Base-by-base conservation (phyloP, 495 filamentous ascomycete species). In the Amphirosellinia nigrospora region DNA sequence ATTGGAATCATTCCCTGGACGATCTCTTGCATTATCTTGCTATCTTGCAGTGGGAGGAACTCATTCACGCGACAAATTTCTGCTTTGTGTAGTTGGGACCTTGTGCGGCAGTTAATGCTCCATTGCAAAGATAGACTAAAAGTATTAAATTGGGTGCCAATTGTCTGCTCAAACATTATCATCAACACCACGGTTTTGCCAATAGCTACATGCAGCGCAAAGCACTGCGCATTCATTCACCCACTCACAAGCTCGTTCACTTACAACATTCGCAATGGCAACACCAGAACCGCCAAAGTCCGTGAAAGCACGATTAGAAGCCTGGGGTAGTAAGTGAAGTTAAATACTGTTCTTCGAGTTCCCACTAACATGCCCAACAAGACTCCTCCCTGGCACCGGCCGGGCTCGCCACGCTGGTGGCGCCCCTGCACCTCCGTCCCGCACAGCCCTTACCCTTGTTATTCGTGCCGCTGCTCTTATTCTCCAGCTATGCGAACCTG, bases 401-500 rank as follows among this genome's bases (percentile, higher is more conserved):
- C 38, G 82, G 91, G 21, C 90, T 95, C 53, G 93, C 93, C 50
- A 91, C 93, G 13, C 87, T 97, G 59, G 89, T 96, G 70, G 86
- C 89, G 6, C 88, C 92, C 26, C 91, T 94, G 71, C 89, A 94
- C 80, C 81, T 85, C 66, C 92, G 91, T 8, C 94, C 94, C 8
- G 87, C 91, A 76, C 91, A 92, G 74, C 72, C 84, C 15, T 82
- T 96, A 1, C 93, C 93, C 2, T 89, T 96, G 84, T 82, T 93
- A 72, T 93, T 97, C 82, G 86, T 93, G 41, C 92, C 94, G 0
- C 82, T 94, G 66, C 87, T 98, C n/a, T 85, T 96, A 66, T 94
- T 97, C 83, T 88, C 88, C 66, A 91, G 89, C 81, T 98, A 97
- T 80, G 85, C 94, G 53, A 95, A 94, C 77, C 77, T 97, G 10